phyloP scores from a whole-genome alignment of 257 asterid species.

The Fraxinus anomala region DNA sequence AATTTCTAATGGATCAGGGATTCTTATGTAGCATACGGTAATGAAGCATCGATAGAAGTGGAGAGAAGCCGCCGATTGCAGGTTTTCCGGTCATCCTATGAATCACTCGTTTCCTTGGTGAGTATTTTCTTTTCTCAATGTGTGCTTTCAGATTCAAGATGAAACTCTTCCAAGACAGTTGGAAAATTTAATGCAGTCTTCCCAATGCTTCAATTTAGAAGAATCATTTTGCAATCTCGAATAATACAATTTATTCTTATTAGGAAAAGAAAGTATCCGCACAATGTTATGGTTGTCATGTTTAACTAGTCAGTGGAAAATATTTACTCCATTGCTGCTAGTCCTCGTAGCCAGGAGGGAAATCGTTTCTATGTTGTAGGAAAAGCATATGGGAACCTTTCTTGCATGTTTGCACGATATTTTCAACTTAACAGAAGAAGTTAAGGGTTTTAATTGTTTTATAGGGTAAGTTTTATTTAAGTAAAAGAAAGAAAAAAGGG shows the following conservation, averaged over 20 bases:
- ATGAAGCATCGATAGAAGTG: conserved; percentile 64
- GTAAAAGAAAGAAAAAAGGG: not conserved
- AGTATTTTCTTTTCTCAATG: conserved; percentile 31
- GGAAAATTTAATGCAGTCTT: conserved; percentile 18
- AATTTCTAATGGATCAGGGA: conserved; percentile 56
- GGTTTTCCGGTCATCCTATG: conserved; percentile 73
- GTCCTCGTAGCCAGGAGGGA: conserved; percentile 8
- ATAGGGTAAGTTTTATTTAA: not conserved
- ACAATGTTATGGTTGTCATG: conserved; percentile 15
- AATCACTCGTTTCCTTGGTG: conserved; percentile 89
- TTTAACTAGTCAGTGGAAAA: not conserved
- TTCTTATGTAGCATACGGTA: conserved; percentile 52
- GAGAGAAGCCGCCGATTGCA: conserved; percentile 69
- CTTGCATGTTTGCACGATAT: not conserved
- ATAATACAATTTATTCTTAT: not conserved
- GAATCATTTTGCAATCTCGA: conserved; percentile 21
- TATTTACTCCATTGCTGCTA: conserved; percentile 12
- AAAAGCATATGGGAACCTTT: not conserved
- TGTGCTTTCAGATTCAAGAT: conserved; percentile 15
- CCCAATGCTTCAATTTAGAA: not conserved
- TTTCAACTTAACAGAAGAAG: conserved; percentile 6
- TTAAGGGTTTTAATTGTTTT: conserved; percentile 17
- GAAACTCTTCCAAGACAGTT: conserved; percentile 22
- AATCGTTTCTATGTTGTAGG: conserved; percentile 17
- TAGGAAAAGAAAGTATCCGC: conserved; percentile 15